A percentile compares a stretch with the other conserved stretches of the same genome.
phyloP scores from a whole-genome alignment of 805 yeast species.

The Scheffersomyces ergatensis region DNA sequence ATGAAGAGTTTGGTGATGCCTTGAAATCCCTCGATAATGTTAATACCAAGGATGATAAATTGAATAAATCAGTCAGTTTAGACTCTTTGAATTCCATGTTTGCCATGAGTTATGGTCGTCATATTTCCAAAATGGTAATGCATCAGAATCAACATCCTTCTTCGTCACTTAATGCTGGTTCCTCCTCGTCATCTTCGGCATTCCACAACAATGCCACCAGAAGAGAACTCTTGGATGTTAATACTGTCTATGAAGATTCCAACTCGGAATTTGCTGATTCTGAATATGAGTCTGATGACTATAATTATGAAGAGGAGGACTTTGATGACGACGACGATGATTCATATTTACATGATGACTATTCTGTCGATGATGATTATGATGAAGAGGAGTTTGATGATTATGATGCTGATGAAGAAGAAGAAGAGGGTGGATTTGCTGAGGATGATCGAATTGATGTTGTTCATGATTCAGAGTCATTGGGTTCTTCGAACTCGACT shows the following conservation, averaged over 20 bases:
- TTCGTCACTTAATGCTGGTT: not conserved
- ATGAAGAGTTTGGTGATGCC: constrained; percentile 4
- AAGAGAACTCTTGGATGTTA: not conserved
- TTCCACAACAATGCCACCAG: not conserved
- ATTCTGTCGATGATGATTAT: constrained; percentile 11
- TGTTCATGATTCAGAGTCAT: constrained; percentile 1
- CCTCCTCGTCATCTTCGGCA: too few relatives aligned
- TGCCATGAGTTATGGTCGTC: constrained; percentile 35
- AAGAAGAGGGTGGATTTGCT: constrained; percentile 9
- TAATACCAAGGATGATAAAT: constrained; percentile 5
- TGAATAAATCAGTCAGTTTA: constrained; percentile 30
- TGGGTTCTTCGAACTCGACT: constrained; percentile 1
- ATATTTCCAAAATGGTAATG: constrained; percentile 39
- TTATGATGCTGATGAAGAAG: constrained; percentile 15
- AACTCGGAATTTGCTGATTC: constrained; percentile 31
- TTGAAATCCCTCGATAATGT: constrained; percentile 2
- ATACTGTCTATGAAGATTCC: not conserved
- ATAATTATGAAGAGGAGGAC: constrained; percentile 9
- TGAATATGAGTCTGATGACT: constrained; percentile 23
- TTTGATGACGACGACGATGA: constrained; percentile 3
- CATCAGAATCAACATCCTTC: constrained; percentile 5
- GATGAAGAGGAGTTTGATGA: constrained; percentile 25
- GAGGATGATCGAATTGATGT: constrained; percentile 9
- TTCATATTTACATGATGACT: too few relatives aligned
- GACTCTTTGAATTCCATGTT: constrained; percentile 42